phyloP scores from a whole-genome alignment of 257 asterid species.

The Paulownia fortunei region DNA sequence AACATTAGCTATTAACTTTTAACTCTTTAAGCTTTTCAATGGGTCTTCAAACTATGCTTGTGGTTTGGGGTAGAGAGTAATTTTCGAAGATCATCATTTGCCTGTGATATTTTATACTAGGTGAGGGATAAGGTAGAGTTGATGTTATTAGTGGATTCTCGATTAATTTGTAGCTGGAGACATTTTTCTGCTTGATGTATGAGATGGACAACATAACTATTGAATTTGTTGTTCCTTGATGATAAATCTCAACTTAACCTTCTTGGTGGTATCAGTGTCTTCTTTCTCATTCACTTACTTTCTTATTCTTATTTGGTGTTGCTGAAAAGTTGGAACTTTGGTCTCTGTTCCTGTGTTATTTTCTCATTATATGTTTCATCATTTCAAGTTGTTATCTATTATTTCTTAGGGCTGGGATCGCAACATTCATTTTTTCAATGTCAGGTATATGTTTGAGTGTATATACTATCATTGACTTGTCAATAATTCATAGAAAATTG shows the following conservation, averaged over 20 bases:
- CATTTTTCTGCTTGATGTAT: neutral
- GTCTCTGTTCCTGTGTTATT: neutral
- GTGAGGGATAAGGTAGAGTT: neutral
- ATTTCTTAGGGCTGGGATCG: neutral
- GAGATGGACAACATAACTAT: neutral
- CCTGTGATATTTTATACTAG: neutral
- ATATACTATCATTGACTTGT: neutral
- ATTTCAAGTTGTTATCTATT: neutral
- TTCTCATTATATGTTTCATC: neutral
- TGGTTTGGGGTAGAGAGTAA: neutral
- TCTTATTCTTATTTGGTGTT: neutral
- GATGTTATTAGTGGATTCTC: neutral
- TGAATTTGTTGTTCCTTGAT: constrained; percentile 3
- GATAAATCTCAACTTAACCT: neutral
- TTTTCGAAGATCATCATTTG: neutral
- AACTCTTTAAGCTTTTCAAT: neutral
- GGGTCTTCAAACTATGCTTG: neutral
- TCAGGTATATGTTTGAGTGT: neutral
- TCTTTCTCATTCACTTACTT: constrained; percentile 8
- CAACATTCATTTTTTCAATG: neutral
- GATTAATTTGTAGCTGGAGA: neutral
- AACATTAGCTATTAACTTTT: constrained; percentile 2
- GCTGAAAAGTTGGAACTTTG: neutral
- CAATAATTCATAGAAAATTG: neutral
- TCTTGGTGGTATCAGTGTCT: neutral